Conservation (phyloP, 495 filamentous ascomycete genomes). For the Trichoderma gamsii region DNA sequence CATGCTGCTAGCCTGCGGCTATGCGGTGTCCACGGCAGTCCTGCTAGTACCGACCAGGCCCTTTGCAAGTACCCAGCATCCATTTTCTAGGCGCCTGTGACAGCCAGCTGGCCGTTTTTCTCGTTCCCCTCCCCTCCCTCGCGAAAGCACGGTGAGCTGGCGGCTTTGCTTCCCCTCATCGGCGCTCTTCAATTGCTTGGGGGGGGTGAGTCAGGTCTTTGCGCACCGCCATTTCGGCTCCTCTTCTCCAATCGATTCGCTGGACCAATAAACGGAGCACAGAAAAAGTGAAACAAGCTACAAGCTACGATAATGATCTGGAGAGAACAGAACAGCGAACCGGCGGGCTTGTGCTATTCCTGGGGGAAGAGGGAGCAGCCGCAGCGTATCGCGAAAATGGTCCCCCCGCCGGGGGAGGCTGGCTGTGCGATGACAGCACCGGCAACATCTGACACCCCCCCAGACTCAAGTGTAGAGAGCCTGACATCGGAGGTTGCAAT, state of each 20-base stretch:
- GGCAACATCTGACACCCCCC: not conserved
- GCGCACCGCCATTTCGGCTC: not conserved
- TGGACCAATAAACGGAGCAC: not conserved
- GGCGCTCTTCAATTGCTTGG: not conserved
- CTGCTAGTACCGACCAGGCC: not conserved
- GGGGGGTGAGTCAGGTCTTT: not conserved
- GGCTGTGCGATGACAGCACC: constrained; percentile 13
- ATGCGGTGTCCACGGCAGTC: not conserved
- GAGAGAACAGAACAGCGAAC: not conserved
- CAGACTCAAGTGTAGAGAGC: not conserved
- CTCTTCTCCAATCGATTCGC: not conserved
- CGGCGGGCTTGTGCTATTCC: constrained; percentile 3
- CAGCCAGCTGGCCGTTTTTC: not conserved
- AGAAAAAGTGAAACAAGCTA: too few relatives aligned
- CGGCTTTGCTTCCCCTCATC: constrained; percentile 8
- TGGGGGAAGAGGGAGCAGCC: not conserved
- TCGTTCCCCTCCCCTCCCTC: too few relatives aligned
- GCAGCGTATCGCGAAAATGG: too few relatives aligned
- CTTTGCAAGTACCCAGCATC: not conserved
- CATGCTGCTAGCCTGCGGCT: not conserved
- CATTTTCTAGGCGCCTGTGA: not conserved
- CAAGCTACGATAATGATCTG: not conserved
- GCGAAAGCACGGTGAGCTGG: not conserved
- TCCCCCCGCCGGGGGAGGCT: not conserved
- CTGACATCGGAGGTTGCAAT: not conserved